Percentiles rank a stretch among this genome's conserved stretches.
phyloP scores from a whole-genome alignment of 2,329 filamentous ascomycete species.

The Metarhizium album region DNA sequence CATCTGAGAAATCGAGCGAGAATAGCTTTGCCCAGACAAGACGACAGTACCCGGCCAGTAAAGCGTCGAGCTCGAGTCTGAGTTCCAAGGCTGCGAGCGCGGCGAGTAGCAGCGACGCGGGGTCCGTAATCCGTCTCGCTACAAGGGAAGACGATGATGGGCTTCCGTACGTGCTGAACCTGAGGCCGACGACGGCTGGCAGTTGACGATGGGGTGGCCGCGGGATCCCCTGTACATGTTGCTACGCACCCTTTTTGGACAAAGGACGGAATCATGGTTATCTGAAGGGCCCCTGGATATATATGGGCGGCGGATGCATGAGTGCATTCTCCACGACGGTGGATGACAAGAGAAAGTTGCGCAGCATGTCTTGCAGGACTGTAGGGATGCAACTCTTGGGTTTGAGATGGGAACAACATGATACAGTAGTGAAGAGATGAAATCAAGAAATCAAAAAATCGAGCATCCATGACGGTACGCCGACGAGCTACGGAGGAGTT shows the following conservation, averaged over 20 bases:
- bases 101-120: slow-evolving; percentile 19
- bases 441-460: too few species aligned
- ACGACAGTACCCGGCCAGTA: slow-evolving; percentile 27
- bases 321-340: too few species aligned
- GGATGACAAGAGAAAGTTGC: too few species aligned
- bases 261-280: background rate
- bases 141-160: slow-evolving; percentile 22
- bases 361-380: too few species aligned
- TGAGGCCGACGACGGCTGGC: slow-evolving; percentile 20
- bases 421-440: too few species aligned
- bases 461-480: too few species aligned
- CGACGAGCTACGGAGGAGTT: too few species aligned
- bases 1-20: slow-evolving; percentile 26
- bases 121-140: slow-evolving; percentile 39
- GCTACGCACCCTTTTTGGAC: background rate
- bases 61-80: slow-evolving; percentile 28
- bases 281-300: too few species aligned
- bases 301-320: background rate
- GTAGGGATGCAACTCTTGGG: too few species aligned
- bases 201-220: background rate
- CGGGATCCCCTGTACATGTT: background rate
- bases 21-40: slow-evolving; percentile 33
- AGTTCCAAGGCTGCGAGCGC: slow-evolving; percentile 24
- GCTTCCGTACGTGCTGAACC: slow-evolving; percentile 27
- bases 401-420: too few species aligned